Base-by-base conservation (phyloP, 257 asterid genomes). In the Leptodermis oblonga region DNA sequence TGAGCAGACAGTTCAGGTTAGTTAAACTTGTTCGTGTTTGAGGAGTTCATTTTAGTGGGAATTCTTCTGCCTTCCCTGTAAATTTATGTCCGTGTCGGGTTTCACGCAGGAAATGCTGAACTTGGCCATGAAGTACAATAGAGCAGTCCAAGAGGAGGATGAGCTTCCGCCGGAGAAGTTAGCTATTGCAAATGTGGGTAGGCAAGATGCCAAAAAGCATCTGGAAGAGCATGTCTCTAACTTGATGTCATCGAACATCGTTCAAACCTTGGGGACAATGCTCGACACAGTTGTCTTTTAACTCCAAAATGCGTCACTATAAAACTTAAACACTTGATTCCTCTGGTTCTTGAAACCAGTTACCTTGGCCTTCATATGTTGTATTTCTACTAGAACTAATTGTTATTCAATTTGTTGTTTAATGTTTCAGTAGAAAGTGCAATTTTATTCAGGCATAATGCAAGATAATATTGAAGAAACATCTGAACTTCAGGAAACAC, bases 131-230 rank as follows among this genome's bases (percentile, higher is more conserved):
- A 94, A 91, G 75, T 94, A 94, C 53, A 94, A 94, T 33, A 94
- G 91, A 79, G 97, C 97, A n/a, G 99, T 91, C 52, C 96, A 89
- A 77, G 97, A 94, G 53, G 99, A 94, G 78, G 99, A 91, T 52
- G 97, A 94, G 83, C 75, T 94, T 81, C 70, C 96, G 7, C 99
- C 97, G 3, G 99, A 94, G 67, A 91, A 91, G 81, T 83, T 94
- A 23, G 98, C 92, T 14, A 89, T 91, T 42, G 99, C 95, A 25
- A 91, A 91, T 20, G 97, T 91, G 75, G 99, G 98, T 69, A 91
- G 93, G 76, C 99, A 89, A 79, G 99, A 91, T 59, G 99, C 98
- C 0, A 91, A 94, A 91, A 94, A 94, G 86, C 98, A 89, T 82
- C 92, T 89, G 2, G 97, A 89, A 85, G 99, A 94, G 73, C 97